Conservation (phyloP, 371 early-diverging fungal species). For the Capillidium rhysosporum region DNA sequence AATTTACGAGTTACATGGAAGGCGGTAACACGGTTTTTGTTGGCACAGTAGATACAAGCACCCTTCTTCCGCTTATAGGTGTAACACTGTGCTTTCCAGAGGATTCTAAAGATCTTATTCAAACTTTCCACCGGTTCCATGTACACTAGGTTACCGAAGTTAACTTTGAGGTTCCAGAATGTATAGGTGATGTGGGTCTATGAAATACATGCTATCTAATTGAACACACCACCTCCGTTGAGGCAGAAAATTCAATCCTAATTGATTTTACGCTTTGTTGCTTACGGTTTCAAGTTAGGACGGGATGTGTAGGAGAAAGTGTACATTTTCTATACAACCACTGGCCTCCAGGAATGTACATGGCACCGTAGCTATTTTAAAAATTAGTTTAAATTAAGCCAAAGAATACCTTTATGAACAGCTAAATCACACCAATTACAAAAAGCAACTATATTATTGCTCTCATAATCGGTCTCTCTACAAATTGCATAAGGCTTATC, state of each 20-base stretch:
- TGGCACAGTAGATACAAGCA: constrained; percentile 89
- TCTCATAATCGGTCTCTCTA: constrained; percentile 89
- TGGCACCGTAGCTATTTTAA: constrained; percentile 96
- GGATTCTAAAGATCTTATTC: constrained; percentile 64
- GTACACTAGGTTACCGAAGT: constrained; percentile 69
- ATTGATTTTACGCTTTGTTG: background rate
- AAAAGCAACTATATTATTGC: constrained; percentile 94
- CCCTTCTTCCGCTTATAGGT: constrained; percentile 71
- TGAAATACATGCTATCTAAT: constrained; percentile 73
- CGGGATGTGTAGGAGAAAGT: constrained; percentile 75
- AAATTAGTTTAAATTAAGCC: background rate
- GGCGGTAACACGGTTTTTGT: constrained; percentile 66
- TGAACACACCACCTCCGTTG: constrained; percentile 88
- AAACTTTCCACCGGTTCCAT: constrained; percentile 95
- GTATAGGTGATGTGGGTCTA: constrained; percentile 97
- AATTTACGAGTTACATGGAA: constrained; percentile 94
- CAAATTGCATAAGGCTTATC: constrained; percentile 87
- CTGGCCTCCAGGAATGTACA: constrained; percentile 96
- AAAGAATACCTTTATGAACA: constrained; percentile 75
- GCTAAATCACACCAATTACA: constrained; percentile 98
- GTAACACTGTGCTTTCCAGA: constrained; percentile 75
- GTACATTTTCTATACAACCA: constrained; percentile 98
- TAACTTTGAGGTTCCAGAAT: constrained; percentile 90
- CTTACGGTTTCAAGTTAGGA: constrained; percentile 15
- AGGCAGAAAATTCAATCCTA: constrained; percentile 84